A percentile compares a stretch with the other conserved stretches of the same genome.
phyloP scores from a whole-genome alignment of 495 filamentous ascomycete genomes.

The Podospora fimiseda region DNA sequence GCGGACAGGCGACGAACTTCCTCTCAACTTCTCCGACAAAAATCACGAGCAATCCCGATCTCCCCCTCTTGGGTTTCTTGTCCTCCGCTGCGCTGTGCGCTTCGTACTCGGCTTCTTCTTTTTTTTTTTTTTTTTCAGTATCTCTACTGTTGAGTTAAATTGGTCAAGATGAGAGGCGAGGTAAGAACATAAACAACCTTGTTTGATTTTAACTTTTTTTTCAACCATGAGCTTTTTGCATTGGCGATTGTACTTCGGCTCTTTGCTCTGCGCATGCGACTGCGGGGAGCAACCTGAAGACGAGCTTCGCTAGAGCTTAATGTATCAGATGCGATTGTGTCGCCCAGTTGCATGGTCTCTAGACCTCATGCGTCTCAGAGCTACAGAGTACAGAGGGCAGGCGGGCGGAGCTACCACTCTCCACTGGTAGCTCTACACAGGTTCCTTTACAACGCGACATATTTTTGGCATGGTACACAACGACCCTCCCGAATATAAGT shows the following conservation, averaged over 20 bases:
- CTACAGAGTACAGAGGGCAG: no score
- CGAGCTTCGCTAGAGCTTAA: no score
- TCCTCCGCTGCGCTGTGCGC: slow-evolving; percentile 21
- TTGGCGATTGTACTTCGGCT: neutral
- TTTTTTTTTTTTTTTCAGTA: slow-evolving; percentile 9
- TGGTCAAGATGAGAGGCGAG: slow-evolving; percentile 47
- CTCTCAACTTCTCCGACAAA: slow-evolving; percentile 2
- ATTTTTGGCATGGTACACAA: neutral
- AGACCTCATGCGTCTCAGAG: no score
- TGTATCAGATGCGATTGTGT: no score
- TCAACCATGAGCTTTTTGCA: neutral
- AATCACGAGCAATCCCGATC: slow-evolving; percentile 3
- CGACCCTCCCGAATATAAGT: no score
- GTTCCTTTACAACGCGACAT: neutral
- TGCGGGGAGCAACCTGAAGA: no score
- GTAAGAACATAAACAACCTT: slow-evolving; percentile 29
- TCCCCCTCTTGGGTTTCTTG: slow-evolving; percentile 9
- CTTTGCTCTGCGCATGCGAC: neutral
- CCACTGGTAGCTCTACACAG: no score
- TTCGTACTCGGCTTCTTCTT: slow-evolving; percentile 2
- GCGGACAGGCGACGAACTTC: neutral
- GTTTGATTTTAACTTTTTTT: no score
- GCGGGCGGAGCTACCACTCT: no score
- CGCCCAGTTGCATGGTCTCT: no score
- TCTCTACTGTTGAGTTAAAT: slow-evolving; percentile 8